A percentile compares a stretch with the other conserved stretches of the same genome.
Conservation (phyloP, 2,329 filamentous ascomycete genomes). For the Hypoxylon sp. region DNA sequence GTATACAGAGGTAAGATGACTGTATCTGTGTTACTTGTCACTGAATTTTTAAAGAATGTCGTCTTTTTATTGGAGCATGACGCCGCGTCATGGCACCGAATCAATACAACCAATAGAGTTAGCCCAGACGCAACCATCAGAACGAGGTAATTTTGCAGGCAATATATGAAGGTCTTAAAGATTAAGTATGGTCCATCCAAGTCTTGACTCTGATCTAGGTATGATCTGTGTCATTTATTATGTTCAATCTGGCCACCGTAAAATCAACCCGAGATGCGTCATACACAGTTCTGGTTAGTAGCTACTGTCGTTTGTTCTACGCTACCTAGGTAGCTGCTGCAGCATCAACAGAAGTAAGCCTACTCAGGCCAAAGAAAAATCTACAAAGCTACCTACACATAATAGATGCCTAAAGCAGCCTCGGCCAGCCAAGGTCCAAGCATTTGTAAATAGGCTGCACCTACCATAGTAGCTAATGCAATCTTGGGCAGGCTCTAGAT, state of each 20-base stretch:
- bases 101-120: neutral
- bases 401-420: too few species aligned
- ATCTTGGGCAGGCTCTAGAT: neutral
- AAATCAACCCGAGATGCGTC: neutral
- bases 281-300: neutral
- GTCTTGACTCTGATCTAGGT: neutral
- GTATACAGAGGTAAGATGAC: neutral
- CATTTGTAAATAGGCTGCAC: neutral
- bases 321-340: too few species aligned
- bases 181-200: neutral
- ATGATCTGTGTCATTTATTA: too few species aligned
- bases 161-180: neutral
- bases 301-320: neutral
- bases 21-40: neutral
- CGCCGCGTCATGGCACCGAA: neutral
- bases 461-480: neutral
- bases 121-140: neutral
- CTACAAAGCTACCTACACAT: neutral
- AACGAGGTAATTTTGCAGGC: neutral
- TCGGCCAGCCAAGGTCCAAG: neutral
- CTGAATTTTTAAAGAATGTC: too few species aligned
- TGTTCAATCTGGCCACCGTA: neutral
- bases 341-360: neutral
- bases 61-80: too few species aligned
- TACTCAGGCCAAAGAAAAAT: neutral